Conservation (phyloP, 148 eudicot species). For the Chenopodium berlandieri region DNA sequence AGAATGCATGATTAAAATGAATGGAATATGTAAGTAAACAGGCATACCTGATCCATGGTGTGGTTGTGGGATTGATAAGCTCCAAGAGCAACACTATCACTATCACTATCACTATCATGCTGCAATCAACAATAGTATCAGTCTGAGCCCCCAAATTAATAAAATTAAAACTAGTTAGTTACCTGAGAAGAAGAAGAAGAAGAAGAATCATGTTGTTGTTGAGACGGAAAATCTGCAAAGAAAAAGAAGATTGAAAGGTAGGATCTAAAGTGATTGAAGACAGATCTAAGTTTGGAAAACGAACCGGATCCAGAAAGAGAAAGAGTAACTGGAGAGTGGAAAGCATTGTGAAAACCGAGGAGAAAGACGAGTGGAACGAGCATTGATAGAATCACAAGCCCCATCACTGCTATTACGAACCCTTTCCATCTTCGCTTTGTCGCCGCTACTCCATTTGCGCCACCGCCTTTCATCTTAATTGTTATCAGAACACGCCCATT, state of each 20-base stretch:
- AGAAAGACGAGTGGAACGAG: constrained; percentile 87
- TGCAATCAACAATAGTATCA: neutral
- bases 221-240: constrained; percentile 54
- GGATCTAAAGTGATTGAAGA: neutral
- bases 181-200: constrained; percentile 29
- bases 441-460: neutral
- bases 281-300: neutral
- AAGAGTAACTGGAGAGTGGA: constrained; percentile 36
- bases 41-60: constrained; percentile 20
- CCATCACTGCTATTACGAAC: constrained; percentile 72
- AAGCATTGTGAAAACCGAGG: constrained; percentile 78
- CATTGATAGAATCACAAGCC: constrained; percentile 90
- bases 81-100: constrained; percentile 18
- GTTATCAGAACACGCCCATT: too few relatives aligned
- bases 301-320: neutral
- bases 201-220: constrained; percentile 26
- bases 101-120: neutral
- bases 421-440: constrained; percentile 81
- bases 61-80: constrained; percentile 30
- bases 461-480: neutral
- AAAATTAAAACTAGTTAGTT: too few relatives aligned
- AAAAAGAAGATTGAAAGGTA: neutral
- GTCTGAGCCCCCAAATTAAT: too few relatives aligned
- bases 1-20: too few relatives aligned
- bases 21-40: too few relatives aligned